Evolutionary conservation across 78 protist species (phyloP).

Genomic region (Dictyostelium citrinum): DNA sequence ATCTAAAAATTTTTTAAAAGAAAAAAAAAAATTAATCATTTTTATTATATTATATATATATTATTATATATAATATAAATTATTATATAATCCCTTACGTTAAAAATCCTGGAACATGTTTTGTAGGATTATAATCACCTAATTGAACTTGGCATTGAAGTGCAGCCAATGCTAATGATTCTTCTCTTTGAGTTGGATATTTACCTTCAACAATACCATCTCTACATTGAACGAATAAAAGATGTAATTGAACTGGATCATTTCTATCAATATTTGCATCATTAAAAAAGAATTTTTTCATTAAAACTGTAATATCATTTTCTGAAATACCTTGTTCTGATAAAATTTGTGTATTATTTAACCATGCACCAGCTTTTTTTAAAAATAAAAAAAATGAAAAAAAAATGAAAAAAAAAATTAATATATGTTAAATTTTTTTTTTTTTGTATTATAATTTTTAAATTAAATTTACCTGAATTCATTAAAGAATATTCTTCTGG

Average conservation of each 20-base stretch:
- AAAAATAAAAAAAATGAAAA: background rate
- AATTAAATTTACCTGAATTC: conserved; percentile 16
- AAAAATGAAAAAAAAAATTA: background rate
- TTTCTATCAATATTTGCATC: conserved; percentile 88
- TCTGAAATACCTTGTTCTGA: conserved; percentile 87
- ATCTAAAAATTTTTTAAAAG: background rate
- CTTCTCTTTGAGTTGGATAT: conserved; percentile 73
- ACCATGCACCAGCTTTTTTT: conserved; percentile 74
- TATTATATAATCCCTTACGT: no score
- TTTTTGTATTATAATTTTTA: no score
- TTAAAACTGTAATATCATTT: conserved; percentile 65
- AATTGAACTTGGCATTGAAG: conserved; percentile 77
- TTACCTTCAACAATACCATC: conserved; percentile 72
- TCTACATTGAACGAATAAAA: conserved; percentile 82
- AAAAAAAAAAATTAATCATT: background rate
- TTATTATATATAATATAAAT: background rate
- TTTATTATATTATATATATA: background rate
- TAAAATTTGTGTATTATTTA: conserved; percentile 79
- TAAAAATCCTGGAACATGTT: conserved; percentile 74
- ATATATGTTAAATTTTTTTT: background rate
- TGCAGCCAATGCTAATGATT: conserved; percentile 75
- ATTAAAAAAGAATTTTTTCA: conserved; percentile 88
- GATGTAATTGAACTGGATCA: conserved; percentile 90
- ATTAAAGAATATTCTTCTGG: conserved; percentile 79
- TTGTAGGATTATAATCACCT: conserved; percentile 74